Evolutionary conservation across 73 alveolate species (phyloP).

Genomic region (Stentor coeruleus): DNA sequence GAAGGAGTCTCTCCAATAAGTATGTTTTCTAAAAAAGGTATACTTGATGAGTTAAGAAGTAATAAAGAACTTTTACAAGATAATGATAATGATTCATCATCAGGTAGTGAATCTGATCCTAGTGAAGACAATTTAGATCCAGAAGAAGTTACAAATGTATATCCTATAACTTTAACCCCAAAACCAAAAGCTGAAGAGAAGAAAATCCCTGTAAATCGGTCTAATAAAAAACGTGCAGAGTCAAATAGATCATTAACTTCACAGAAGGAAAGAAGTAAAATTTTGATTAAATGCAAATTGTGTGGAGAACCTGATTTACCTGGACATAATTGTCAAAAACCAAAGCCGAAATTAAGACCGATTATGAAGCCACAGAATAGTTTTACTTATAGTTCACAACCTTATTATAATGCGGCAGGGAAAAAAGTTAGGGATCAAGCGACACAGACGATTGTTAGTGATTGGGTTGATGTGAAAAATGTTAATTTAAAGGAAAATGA

Average conservation of each 20-base stretch:
- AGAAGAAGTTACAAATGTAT: not conserved
- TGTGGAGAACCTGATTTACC: slow-evolving; percentile 1
- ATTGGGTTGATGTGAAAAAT: too few species aligned
- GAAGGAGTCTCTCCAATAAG: not conserved
- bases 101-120: slow-evolving; percentile 28
- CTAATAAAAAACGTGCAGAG: not conserved
- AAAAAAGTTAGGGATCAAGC: slow-evolving; percentile 26
- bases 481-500: too few species aligned
- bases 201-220: not conserved
- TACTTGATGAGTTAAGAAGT: slow-evolving; percentile 10
- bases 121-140: slow-evolving; percentile 20
- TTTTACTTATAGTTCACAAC: not conserved
- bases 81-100: not conserved
- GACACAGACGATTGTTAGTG: too few species aligned
- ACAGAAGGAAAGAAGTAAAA: slow-evolving; percentile 6
- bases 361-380: not conserved
- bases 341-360: not conserved
- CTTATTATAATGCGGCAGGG: slow-evolving; percentile 18
- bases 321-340: slow-evolving; percentile 9
- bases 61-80: slow-evolving; percentile 14
- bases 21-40: not conserved
- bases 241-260: slow-evolving; percentile 8
- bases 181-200: slow-evolving; percentile 6
- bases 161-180: not conserved
- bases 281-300: not conserved